Evolutionary conservation across 805 yeast genomes (phyloP).

Genomic region (Hagleromyces aurorensis): DNA sequence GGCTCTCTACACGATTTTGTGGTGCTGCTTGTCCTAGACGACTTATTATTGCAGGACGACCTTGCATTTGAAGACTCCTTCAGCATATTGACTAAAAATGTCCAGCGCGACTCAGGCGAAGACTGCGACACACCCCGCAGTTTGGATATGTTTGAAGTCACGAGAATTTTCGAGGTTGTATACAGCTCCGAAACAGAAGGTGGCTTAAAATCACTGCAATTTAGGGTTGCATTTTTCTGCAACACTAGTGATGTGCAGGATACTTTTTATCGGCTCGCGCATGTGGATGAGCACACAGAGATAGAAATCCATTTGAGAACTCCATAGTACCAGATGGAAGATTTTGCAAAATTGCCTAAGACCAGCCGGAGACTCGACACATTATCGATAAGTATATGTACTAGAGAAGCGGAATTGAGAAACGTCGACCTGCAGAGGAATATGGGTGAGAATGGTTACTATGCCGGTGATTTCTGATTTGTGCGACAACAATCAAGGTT

Average conservation of each 20-base stretch:
- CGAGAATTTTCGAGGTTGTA: constrained; percentile 14
- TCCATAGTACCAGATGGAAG: no score
- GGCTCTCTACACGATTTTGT: constrained; percentile 22
- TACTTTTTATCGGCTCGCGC: no score
- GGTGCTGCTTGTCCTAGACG: constrained; percentile 19
- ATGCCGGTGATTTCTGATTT: constrained; percentile 1
- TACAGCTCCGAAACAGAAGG: constrained; percentile 12
- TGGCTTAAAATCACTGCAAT: no score
- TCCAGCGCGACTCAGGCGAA: constrained; percentile 9
- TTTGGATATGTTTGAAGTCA: constrained; percentile 16
- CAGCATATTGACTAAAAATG: constrained; percentile 10
- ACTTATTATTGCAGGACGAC: constrained; percentile 19
- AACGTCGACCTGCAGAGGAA: constrained; percentile 24
- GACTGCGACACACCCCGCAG: constrained; percentile 4
- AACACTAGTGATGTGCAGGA: no score
- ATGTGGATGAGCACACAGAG: no score
- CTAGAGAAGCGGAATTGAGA: constrained; percentile 15
- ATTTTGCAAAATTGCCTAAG: no score
- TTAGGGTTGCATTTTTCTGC: no score
- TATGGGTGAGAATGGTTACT: constrained; percentile 27
- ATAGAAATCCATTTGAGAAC: no score
- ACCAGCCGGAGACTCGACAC: constrained; percentile 22
- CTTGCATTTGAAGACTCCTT: constrained; percentile 19
- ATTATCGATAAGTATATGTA: no score
- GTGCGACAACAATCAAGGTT: no score